A percentile compares a stretch with the other conserved stretches of the same genome.
These are phyloP conservation scores for Cladobotryum mycophilum DNA, from an alignment of 2,329 filamentous ascomycete species.

Conservation along the genomic window DNA sequence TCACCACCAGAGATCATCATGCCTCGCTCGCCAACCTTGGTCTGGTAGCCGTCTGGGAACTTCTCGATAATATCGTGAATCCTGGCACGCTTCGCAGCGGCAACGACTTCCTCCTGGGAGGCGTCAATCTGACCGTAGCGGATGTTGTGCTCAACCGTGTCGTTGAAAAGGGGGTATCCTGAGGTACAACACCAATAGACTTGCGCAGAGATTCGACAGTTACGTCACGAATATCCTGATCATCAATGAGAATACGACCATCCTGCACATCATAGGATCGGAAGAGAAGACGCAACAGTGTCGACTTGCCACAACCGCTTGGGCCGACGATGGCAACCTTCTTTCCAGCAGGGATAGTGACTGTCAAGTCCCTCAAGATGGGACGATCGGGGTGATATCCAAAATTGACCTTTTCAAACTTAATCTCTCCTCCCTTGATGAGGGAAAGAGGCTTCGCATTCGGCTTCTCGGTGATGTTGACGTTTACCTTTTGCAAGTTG, in stretches of 20 bases:
- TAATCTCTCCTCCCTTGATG: constrained; percentile 76
- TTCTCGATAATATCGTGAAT: constrained; percentile 75
- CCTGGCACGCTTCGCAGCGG: constrained; percentile 73
- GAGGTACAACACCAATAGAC: constrained; percentile 90
- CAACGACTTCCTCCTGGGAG: constrained; percentile 62
- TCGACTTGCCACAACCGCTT: constrained; percentile 94
- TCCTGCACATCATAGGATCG: constrained; percentile 85
- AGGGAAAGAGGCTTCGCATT: constrained; percentile 68
- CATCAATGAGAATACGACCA: constrained; percentile 85
- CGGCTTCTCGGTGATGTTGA: constrained; percentile 71
- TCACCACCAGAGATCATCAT: constrained; percentile 97
- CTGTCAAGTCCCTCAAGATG: constrained; percentile 75
- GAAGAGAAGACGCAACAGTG: constrained; percentile 83
- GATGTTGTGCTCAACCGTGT: constrained; percentile 93
- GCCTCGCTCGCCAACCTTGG: constrained; percentile 86
- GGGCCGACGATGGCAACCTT: constrained; percentile 95
- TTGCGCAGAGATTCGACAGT: constrained; percentile 74
- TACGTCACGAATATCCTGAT: constrained; percentile 82
- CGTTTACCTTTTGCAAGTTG: constrained; percentile 93
- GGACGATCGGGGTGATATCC: constrained; percentile 82
- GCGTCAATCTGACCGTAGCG: constrained; percentile 82
- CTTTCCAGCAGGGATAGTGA: constrained; percentile 91
- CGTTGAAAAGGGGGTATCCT: constrained; percentile 98
- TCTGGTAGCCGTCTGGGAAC: constrained; percentile 85
- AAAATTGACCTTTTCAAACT: constrained; percentile 91